Evolutionary conservation across 2,329 filamentous ascomycete genomes (phyloP).

Genomic region (Aureobasidium sp.): DNA sequence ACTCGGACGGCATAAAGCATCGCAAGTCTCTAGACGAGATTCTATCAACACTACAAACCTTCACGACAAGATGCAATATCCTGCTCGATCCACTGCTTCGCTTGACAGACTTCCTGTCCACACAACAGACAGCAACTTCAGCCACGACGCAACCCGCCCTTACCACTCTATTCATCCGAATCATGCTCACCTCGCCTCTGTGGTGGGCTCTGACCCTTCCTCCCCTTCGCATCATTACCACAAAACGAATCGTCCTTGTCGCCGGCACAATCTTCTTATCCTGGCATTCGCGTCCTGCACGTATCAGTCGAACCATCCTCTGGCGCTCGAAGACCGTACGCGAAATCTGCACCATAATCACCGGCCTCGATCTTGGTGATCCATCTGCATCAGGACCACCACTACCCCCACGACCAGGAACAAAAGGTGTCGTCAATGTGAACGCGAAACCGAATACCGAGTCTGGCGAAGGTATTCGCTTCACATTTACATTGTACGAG

Average conservation of each 20-base stretch:
- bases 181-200: slow-evolving; percentile 76
- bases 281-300: slow-evolving; percentile 83
- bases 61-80: slow-evolving; percentile 87
- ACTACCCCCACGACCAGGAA: slow-evolving; percentile 35
- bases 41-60: slow-evolving; percentile 81
- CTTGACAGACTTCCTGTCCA: slow-evolving; percentile 78
- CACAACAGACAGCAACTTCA: slow-evolving; percentile 82
- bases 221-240: slow-evolving; percentile 77
- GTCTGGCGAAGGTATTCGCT: slow-evolving; percentile 65
- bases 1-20: slow-evolving; percentile 52
- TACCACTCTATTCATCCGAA: slow-evolving; percentile 80
- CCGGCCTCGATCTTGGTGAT: slow-evolving; percentile 65
- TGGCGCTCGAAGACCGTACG: slow-evolving; percentile 80
- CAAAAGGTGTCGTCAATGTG: slow-evolving; percentile 26
- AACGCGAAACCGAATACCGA: slow-evolving; percentile 37
- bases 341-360: slow-evolving; percentile 60
- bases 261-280: slow-evolving; percentile 80
- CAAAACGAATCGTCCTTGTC: slow-evolving; percentile 72
- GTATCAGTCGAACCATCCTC: slow-evolving; percentile 76
- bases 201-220: slow-evolving; percentile 80
- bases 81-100: slow-evolving; percentile 80
- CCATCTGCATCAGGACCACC: slow-evolving; percentile 27
- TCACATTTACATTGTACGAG: slow-evolving; percentile 94
- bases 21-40: slow-evolving; percentile 97
- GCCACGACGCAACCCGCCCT: slow-evolving; percentile 86